Evolutionary conservation across 257 asterid genomes (phyloP), one percentile per base, ranked within the genome.

Genomic region (Nicotiana attenuata): DNA sequence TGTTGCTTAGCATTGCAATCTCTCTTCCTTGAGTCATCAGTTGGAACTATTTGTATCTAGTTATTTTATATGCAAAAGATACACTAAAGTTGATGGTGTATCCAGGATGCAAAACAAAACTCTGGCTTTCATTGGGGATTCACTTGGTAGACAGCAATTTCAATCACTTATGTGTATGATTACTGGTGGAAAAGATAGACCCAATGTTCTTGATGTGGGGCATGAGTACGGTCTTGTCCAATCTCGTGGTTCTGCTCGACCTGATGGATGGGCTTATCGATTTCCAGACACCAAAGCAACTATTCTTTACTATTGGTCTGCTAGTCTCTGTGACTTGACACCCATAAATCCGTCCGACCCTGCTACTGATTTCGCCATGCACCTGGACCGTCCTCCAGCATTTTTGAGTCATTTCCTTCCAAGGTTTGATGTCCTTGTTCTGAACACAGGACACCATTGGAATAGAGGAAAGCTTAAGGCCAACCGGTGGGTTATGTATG

Each of bases 381-480:
- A 95, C 87, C 90, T 95, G 24, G 98, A 95, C 83, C 96, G 97
- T 2, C 97, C 98, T 76, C 98, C 98, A 4, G 85, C 92, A 24
- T 95, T 95, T 86, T 63, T 95, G 81, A 85, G 84, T 80, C 93
- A 82, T 31, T 95, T 76, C 76, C 81, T 93, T 61, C 92, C 89
- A 65, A 89, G 83, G 82, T 85, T 95, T 10, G 82, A 91, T 57
- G 93, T 91, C 63, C 90, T 95, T 56, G 93, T 95, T 29, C 88
- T 95, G 28, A 95, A 95, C 82, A 91, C 99, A 0, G 99, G 99
- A 15, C 99, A 95, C 89, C 99, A 95, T 80, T 95, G 99, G 99
- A 95, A 95, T 65, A 88, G 92, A 81, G 98, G 97, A 76, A 95
- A 95, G 83, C 91, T 95, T 4, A 88, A 88, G 3, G 94, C 95